Evolutionary conservation across 2,329 filamentous ascomycete genomes (phyloP).

Genomic region (Colletotrichum sp.): DNA sequence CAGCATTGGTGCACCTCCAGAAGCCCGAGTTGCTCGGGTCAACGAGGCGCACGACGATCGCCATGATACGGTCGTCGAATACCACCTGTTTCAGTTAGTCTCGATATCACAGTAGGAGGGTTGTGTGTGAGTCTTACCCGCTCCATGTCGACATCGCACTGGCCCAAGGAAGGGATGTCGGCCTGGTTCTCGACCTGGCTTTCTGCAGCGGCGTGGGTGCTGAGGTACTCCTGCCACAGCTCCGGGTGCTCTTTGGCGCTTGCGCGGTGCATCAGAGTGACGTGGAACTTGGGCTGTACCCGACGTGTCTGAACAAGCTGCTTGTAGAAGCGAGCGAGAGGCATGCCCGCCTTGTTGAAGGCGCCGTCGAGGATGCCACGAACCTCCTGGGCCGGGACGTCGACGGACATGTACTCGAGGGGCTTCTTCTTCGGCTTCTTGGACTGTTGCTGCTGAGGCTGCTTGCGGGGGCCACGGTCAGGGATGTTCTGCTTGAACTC

Average conservation of each 20-base stretch:
- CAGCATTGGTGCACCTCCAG: slow-evolving; percentile 76
- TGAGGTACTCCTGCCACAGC: slow-evolving; percentile 76
- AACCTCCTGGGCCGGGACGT: slow-evolving; percentile 47
- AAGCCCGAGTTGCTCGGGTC: slow-evolving; percentile 49
- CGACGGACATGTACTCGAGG: slow-evolving; percentile 63
- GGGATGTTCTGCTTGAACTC: slow-evolving; percentile 78
- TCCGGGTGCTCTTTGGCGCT: slow-evolving; percentile 63
- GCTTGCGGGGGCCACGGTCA: slow-evolving; percentile 52
- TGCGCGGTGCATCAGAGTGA: slow-evolving; percentile 88
- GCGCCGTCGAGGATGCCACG: slow-evolving; percentile 67
- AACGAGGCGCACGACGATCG: slow-evolving; percentile 80
- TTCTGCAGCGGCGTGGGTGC: slow-evolving; percentile 56
- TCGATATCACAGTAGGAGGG: not conserved
- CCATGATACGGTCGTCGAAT: slow-evolving; percentile 88
- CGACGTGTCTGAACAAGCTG: slow-evolving; percentile 76
- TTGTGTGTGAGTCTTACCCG: slow-evolving; percentile 43
- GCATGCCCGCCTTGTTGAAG: slow-evolving; percentile 57
- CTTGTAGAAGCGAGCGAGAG: slow-evolving; percentile 72
- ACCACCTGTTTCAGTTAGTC: slow-evolving; percentile 59
- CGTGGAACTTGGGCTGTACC: slow-evolving; percentile 86
- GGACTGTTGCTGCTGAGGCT: slow-evolving; percentile 33
- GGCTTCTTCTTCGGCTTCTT: slow-evolving; percentile 49
- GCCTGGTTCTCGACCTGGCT: slow-evolving; percentile 33
- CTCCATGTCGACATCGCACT: slow-evolving; percentile 68
- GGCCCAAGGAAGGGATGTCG: slow-evolving; percentile 54